Evolutionary conservation across 2,329 filamentous ascomycete genomes (phyloP), one percentile per base, ranked within the genome.

Genomic region (Ophiostoma pallidulum): DNA sequence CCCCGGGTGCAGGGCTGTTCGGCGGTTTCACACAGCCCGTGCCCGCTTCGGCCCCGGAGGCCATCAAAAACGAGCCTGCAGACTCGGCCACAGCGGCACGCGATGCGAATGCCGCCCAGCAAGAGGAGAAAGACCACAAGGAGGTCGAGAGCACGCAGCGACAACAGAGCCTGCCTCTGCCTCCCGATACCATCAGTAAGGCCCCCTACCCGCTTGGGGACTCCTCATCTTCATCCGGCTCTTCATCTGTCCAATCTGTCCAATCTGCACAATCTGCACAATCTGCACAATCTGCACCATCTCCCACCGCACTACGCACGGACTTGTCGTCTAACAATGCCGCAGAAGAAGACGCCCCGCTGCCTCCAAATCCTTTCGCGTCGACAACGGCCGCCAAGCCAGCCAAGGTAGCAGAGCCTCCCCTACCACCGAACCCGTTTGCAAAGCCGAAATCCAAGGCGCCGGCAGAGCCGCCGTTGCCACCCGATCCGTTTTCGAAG

Each of bases 101-200:
- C 4, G 64, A 67, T 50, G 59, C 63, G 41, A 72, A 69, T 53
- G 51, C 58, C 33, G 14, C 36, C 59, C 61, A 35, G 62, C n/a
- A 66, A 37, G 54, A 59, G 22, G 59, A 61, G 9, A 54, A 61
- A 47, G 65, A 64, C 50, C 61, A 57, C 53, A 61, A 62, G 31
- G 62, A 65, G 32, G 54, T 59, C 20, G 59, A 61, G 9, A 55
- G 60, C 48, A 66, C 65, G 19, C 53, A 61, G 50, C 57, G 56
- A 22, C 38, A 50, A 14, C 16, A 29, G 8, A 20, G 38, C 28
- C 16, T 31, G 14, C 74, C 75, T 49, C 62, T 78, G 4, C 75
- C 76, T 29, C 74, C 75, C 19, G 74, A 78, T 52, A 63, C 72
- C 49, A 77, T 68, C 46, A 79, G 74, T 67, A 77, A 72, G 65